Base-by-base conservation (phyloP, 352 stramenopile species). In the Globisporangium iwayamae region DNA sequence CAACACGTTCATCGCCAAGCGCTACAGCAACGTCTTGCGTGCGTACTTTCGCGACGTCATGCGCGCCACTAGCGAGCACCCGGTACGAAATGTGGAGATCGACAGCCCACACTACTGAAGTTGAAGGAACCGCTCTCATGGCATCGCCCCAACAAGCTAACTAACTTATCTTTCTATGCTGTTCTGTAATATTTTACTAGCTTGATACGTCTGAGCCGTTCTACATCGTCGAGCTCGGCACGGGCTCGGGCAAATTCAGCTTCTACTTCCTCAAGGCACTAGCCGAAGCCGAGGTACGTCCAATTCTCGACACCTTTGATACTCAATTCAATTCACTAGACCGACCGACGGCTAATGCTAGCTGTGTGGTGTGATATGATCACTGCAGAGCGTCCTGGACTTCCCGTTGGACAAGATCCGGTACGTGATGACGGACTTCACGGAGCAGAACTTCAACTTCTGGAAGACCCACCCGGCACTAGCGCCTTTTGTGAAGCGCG, bases 391-490 rank as follows among this genome's bases (percentile, higher is more conserved):
- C 32, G 71, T 93, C 25, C 64, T 94, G 30, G 87, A 96, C 61
- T 98, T 98, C 60, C 92, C 93, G 25, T 68, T 97, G 13, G 67
- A 75, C 60, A 94, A 97, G 22, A 91, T 98, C 60, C 83, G 93
- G 48, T 98, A 98, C 78, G 86, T 98, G 47, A 98, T 98, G 90
- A 98, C 93, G 14, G 94, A 98, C 74, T 98, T 98, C 62, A 98
- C 90, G 13, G 79, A 96, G 69, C 80, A 83, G 25, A 98, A 98
- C 65, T 89, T 98, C 45, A 96, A 97, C 51, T 98, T 98, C 51
- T 98, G 94, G 92, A 87, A 87, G 66, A 86, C 79, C 0, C 91
- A 98, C 68, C 89, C 89, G 30, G 83, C 85, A 34, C 66, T 98
- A 28, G 79, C 79, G 11, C 83, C 86, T 2, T 98, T 94, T 47